Evolutionary conservation across 441 rosid genomes (phyloP).

Genomic region (Erysimum cheiri): DNA sequence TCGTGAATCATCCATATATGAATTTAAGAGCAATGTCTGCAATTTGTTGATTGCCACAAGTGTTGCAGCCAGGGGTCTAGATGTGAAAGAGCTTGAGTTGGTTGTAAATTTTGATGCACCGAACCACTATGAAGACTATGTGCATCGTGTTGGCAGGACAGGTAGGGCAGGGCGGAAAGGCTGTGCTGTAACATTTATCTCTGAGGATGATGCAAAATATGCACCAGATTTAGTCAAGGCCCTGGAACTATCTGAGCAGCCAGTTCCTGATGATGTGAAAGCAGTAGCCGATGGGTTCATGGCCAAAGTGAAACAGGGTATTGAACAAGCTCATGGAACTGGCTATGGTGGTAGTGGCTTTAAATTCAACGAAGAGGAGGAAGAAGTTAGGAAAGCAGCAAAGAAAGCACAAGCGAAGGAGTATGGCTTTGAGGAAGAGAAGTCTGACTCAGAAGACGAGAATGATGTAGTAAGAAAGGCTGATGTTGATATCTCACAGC

Average conservation of each 20-base stretch:
- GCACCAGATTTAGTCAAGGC: constrained; percentile 95
- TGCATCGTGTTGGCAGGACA: constrained; percentile 92
- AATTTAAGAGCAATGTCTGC: constrained; percentile 81
- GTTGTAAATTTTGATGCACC: constrained; percentile 83
- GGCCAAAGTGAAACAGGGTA: constrained; percentile 87
- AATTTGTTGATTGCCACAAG: constrained; percentile 87
- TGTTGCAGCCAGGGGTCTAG: constrained; percentile 92
- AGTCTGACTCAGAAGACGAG: constrained; percentile 91
- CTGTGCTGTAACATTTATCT: constrained; percentile 86
- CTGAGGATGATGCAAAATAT: constrained; percentile 86
- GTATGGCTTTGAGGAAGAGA: constrained; percentile 91
- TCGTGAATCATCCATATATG: constrained; percentile 86
- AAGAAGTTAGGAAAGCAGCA: constrained; percentile 87
- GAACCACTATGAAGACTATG: constrained; percentile 90
- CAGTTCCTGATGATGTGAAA: constrained; percentile 82
- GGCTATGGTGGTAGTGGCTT: constrained; percentile 97
- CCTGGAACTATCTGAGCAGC: constrained; percentile 87
- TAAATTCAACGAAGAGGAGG: constrained; percentile 92
- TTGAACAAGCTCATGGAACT: constrained; percentile 91
- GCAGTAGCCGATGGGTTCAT: constrained; percentile 82
- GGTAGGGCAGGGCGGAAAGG: constrained; percentile 94
- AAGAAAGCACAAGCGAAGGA: constrained; percentile 92
- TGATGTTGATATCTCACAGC: constrained; percentile 70
- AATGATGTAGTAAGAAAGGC: constrained; percentile 86
- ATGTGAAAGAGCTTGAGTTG: constrained; percentile 92